Percentiles rank a stretch among this genome's conserved stretches.
phyloP scores from a whole-genome alignment of 495 filamentous ascomycete species.

The Penicillium taxi region DNA sequence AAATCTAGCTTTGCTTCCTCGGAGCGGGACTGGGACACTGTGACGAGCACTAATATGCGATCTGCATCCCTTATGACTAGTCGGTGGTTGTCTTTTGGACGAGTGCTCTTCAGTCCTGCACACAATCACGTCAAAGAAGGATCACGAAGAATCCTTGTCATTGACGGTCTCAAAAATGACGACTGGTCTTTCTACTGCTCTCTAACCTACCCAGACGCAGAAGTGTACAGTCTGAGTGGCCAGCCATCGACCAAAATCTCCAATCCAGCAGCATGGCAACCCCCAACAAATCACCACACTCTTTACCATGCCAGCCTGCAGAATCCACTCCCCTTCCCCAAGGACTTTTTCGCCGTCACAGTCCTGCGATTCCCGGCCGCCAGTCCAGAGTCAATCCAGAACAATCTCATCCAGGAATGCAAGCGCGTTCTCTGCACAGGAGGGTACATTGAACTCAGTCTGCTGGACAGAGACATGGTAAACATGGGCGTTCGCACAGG shows the following conservation, averaged over 20 bases:
- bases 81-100: conserved; percentile 88
- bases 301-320: conserved; percentile 61
- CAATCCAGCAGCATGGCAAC: conserved; percentile 42
- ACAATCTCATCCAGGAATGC: conserved; percentile 76
- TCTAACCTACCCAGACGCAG: conserved; percentile 77
- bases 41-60: conserved; percentile 71
- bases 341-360: conserved; percentile 76
- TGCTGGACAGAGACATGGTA: conserved; percentile 80
- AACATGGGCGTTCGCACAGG: conserved; percentile 75
- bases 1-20: conserved; percentile 41
- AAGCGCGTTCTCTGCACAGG: conserved; percentile 85
- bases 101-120: conserved; percentile 89
- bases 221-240: conserved; percentile 64
- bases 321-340: conserved; percentile 76
- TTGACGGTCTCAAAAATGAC: conserved; percentile 84
- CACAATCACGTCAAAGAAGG: conserved; percentile 67
- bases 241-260: conserved; percentile 26
- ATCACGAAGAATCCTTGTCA: conserved; percentile 62
- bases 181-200: conserved; percentile 99
- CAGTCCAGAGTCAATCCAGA: conserved; percentile 63
- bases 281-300: conserved; percentile 78
- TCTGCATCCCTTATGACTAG: conserved; percentile 72
- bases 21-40: conserved; percentile 52
- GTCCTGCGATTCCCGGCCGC: conserved; percentile 81
- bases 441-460: conserved; percentile 78